phyloP scores from a whole-genome alignment of 495 filamentous ascomycete genomes.

The Saxispiralis lemnorum region DNA sequence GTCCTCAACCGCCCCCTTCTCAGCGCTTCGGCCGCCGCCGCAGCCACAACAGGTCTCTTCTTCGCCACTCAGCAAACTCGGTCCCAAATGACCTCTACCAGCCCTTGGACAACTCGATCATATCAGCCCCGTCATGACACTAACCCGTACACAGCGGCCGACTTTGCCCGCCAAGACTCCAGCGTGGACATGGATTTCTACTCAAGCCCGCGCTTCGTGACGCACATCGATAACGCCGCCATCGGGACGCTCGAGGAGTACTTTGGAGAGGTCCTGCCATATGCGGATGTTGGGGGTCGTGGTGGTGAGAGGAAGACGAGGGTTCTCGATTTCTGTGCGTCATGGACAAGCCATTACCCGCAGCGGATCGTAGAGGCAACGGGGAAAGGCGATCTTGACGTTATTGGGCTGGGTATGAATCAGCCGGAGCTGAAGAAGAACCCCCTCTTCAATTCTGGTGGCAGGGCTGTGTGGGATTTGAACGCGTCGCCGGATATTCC shows the following conservation, averaged over 20 bases:
- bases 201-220: slow-evolving; percentile 27
- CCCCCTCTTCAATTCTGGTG: slow-evolving; percentile 17
- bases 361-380: slow-evolving; percentile 17
- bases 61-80: no score
- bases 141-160: slow-evolving; percentile 22
- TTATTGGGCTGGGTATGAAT: slow-evolving; percentile 30
- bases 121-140: slow-evolving; percentile 14
- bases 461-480: slow-evolving; percentile 21
- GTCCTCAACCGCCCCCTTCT: no score
- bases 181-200: slow-evolving; percentile 27
- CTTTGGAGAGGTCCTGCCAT: slow-evolving; percentile 21
- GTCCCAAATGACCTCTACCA: no score
- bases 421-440: slow-evolving; percentile 25
- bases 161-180: slow-evolving; percentile 24
- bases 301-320: slow-evolving; percentile 12
- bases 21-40: no score
- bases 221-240: slow-evolving; percentile 32
- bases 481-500: slow-evolving; percentile 21
- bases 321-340: slow-evolving; percentile 30
- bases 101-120: no score
- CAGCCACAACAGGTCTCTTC: no score
- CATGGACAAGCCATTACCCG: slow-evolving; percentile 30
- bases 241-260: slow-evolving; percentile 24
- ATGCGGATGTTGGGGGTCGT: no score
- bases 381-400: slow-evolving; percentile 34